These are phyloP conservation scores for Leccinum imitatum DNA, from an alignment of 768 basidiomycete genomes.

Conservation along the genomic window DNA sequence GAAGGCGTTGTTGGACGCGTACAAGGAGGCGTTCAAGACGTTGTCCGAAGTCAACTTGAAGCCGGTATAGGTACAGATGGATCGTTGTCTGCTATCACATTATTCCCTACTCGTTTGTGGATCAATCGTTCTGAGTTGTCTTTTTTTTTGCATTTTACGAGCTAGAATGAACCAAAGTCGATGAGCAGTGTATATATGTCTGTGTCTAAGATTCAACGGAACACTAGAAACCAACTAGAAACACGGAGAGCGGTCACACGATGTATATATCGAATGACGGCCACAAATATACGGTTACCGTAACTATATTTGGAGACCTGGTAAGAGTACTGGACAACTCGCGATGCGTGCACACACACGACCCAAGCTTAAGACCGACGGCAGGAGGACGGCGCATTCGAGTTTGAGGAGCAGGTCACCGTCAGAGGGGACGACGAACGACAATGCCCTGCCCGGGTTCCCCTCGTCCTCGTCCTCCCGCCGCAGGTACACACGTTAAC, in stretches of 20 bases:
- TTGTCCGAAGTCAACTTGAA: conserved; percentile 81
- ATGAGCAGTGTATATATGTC: not conserved
- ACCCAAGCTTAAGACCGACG: not conserved
- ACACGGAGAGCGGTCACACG: not conserved
- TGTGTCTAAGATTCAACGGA: conserved; percentile 7
- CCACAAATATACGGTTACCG: conserved; percentile 21
- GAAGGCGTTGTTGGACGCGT: conserved; percentile 92
- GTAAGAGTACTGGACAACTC: conserved; percentile 22
- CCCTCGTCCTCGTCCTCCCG: not conserved
- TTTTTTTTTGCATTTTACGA: not conserved
- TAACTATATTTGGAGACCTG: conserved; percentile 14
- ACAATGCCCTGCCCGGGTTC: not conserved
- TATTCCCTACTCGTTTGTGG: not conserved
- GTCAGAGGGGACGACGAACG: not conserved
- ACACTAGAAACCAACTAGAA: conserved; percentile 2
- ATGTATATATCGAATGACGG: conserved; percentile 14
- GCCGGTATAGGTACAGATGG: conserved; percentile 39
- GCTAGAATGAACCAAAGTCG: not conserved
- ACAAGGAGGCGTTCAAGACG: conserved; percentile 91
- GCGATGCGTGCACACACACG: conserved; percentile 10
- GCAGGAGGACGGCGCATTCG: not conserved
- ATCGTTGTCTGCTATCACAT: not conserved
- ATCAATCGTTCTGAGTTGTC: not conserved
- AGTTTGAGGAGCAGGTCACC: not conserved
- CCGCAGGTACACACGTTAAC: not conserved